Conservation (phyloP, 1,284 basidiomycete species). For the Lentinula novae-zelandiae region DNA sequence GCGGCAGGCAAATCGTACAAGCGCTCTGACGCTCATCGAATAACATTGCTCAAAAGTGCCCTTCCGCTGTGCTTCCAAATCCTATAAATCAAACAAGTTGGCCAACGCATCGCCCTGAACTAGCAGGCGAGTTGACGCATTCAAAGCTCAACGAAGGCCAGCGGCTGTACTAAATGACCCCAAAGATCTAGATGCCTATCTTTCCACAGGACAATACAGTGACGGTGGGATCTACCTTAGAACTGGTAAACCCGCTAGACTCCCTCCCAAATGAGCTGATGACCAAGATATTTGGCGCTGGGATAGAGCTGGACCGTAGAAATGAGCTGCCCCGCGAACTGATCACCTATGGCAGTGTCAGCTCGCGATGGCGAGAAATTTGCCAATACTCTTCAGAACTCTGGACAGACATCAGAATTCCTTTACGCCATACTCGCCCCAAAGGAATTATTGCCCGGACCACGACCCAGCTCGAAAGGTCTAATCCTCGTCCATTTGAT, state of each 20-base stretch:
- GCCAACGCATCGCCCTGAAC: not conserved
- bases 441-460: not conserved
- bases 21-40: no score
- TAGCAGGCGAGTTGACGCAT: no score
- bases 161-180: no score
- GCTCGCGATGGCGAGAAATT: conserved; percentile 12
- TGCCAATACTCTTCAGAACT: conserved; percentile 10
- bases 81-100: not conserved
- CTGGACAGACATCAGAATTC: conserved; percentile 10
- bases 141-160: not conserved
- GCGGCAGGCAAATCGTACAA: not conserved
- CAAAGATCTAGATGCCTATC: no score
- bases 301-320: not conserved
- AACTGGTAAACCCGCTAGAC: not conserved
- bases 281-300: conserved; percentile 4
- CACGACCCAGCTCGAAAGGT: conserved; percentile 1
- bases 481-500: not conserved
- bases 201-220: not conserved
- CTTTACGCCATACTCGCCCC: not conserved
- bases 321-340: not conserved
- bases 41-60: no score
- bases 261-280: conserved; percentile 1
- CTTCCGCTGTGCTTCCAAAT: not conserved
- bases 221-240: not conserved
- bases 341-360: conserved; percentile 2